Evolutionary conservation across 306 rosid species (phyloP), one percentile per base, ranked within the genome.

Genomic region (Pterocarpus santalinus): DNA sequence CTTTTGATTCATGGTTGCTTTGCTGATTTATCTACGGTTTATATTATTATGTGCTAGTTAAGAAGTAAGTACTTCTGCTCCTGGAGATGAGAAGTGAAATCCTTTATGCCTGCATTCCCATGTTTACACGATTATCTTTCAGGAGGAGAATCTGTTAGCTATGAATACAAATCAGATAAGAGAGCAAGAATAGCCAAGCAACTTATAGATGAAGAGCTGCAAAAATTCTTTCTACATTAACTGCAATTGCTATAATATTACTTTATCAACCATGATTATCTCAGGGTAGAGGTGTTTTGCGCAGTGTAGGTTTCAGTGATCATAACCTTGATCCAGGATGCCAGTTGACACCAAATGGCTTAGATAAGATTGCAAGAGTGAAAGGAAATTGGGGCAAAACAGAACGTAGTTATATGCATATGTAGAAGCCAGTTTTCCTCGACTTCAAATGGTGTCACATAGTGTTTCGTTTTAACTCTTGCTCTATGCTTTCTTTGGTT

Each of bases 101-200:
- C 14, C 1, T 68, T 68, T 39, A 30, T 83, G 55, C 14, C 15
- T 75, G 56, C 73, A 28, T 69, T 76, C 30, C 16, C 41, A 62
- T 22, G 16, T 73, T 65, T 65, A 51, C 33, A 15, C 36, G 30
- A 12, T 10, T n/a, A 58, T 47, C 41, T 71, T 86, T 81, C 90
- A 22, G 28, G 28, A 22, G 28, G 28, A 22, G 28, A 22, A 22
- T 22, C 28, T 22, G 28, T 22, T 22, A 22, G 28, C 28, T 22
- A 22, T 22, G 28, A 22, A 22, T 22, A 22, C 28, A 22, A 22
- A 22, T 38, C 5, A 38, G 41, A 6, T 79, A 86, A 91, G 85
- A 91, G 41, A 94, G 85, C 65, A 71, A 61, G 97, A 95, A 61
- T 91, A 77, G 88, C 35, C 64, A 58, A 74, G 55, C 44, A 72